Conservation (phyloP, 352 stramenopile species). For the Pythium apleroticum region DNA sequence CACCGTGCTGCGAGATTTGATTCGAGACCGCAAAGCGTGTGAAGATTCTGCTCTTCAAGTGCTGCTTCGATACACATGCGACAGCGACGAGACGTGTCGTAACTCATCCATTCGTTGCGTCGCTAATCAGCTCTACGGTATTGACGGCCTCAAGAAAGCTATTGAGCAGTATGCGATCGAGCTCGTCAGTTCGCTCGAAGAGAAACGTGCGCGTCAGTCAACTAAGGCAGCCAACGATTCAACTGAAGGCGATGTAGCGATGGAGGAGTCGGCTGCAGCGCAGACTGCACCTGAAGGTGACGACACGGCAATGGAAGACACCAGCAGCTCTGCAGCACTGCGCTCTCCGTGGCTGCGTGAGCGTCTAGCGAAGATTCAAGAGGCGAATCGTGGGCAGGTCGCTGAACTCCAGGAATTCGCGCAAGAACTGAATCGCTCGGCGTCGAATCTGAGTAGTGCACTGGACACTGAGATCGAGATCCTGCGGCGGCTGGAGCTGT, state of each 20-base stretch:
- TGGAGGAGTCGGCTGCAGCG: conserved; percentile 18
- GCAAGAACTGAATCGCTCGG: conserved; percentile 24
- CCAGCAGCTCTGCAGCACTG: background rate
- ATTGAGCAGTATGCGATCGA: conserved; percentile 67
- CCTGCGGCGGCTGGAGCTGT: conserved; percentile 68
- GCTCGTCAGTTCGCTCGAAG: conserved; percentile 57
- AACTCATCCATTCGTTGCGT: conserved; percentile 76
- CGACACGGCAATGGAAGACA: background rate
- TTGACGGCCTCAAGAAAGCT: conserved; percentile 45
- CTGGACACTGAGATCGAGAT: conserved; percentile 53
- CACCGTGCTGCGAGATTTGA: conserved; percentile 65
- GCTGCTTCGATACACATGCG: conserved; percentile 70
- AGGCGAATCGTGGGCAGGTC: conserved; percentile 8
- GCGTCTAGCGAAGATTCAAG: conserved; percentile 17
- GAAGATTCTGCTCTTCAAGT: conserved; percentile 50
- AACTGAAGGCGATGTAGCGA: conserved; percentile 31
- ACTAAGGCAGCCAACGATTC: background rate
- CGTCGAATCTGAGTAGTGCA: conserved; percentile 19
- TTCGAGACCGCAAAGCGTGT: conserved; percentile 62
- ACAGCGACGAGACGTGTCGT: conserved; percentile 63
- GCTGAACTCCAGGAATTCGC: conserved; percentile 47
- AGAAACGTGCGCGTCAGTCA: background rate
- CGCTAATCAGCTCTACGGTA: conserved; percentile 73
- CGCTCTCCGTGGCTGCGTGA: conserved; percentile 21
- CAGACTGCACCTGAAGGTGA: background rate